Percentiles rank a stretch among this genome's conserved stretches.
Conservation (phyloP, 257 asterid species). For the Nemophila menziesii region DNA sequence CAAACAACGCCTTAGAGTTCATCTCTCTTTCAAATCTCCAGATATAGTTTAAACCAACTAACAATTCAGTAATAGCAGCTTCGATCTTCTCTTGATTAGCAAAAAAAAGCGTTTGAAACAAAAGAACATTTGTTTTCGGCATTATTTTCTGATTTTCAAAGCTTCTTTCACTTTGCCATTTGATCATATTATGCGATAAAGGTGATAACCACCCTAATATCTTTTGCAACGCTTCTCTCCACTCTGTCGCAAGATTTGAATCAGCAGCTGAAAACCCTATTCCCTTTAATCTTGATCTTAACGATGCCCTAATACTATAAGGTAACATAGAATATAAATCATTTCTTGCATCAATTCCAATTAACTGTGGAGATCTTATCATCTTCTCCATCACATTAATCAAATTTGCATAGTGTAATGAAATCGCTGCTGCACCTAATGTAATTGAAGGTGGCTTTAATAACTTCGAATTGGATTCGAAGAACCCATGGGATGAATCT, state of each 20-base stretch:
- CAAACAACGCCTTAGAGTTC: conserved; percentile 70
- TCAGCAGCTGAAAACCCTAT: conserved; percentile 69
- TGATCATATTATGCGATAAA: conserved; percentile 86
- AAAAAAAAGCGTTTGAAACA: conserved; percentile 62
- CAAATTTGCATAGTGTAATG: conserved; percentile 74
- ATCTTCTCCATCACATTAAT: conserved; percentile 81
- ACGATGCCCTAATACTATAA: conserved; percentile 36
- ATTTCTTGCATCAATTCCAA: conserved; percentile 80
- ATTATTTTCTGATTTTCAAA: conserved; percentile 64
- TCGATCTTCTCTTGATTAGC: conserved; percentile 82
- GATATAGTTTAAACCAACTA: conserved; percentile 81
- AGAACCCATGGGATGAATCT: conserved; percentile 22
- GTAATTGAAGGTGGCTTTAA: conserved; percentile 57
- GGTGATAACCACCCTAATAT: conserved; percentile 87
- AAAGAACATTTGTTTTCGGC: conserved; percentile 47
- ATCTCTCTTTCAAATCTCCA: conserved; percentile 97
- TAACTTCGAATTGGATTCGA: conserved; percentile 36
- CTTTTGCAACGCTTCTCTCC: conserved; percentile 82
- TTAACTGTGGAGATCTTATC: conserved; percentile 75
- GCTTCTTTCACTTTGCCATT: conserved; percentile 96
- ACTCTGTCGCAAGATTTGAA: conserved; percentile 61
- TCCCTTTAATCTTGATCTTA: conserved; percentile 59
- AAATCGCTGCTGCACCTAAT: conserved; percentile 67
- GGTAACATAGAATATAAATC: conserved; percentile 84
- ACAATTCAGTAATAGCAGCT: conserved; percentile 92